These are phyloP conservation scores for Coffea humblotiana DNA, from an alignment of 305 asterid genomes.

Conservation along the genomic window DNA sequence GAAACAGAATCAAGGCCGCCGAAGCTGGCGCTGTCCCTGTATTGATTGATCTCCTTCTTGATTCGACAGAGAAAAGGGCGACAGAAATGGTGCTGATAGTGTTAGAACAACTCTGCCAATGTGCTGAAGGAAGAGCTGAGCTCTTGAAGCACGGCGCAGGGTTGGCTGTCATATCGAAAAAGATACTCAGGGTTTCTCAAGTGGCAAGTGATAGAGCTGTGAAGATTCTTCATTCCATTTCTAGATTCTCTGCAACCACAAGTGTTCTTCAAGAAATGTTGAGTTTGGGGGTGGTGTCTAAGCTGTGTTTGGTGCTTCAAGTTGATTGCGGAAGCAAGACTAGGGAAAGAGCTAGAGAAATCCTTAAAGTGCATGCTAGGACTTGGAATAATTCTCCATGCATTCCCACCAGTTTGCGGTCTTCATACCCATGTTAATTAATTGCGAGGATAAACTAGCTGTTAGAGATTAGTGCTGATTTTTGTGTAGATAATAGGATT, in stretches of 20 bases:
- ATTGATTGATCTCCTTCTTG: conserved; percentile 53
- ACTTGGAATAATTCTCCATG: conserved; percentile 70
- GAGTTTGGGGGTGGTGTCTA: conserved; percentile 62
- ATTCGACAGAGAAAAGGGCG: conserved; percentile 37
- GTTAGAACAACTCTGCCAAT: conserved; percentile 60
- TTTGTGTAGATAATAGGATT: conserved; percentile 19
- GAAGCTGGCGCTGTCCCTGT: conserved; percentile 46
- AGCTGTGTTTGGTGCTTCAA: conserved; percentile 59
- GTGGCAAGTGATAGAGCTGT: conserved; percentile 61
- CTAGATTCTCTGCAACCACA: conserved; percentile 48
- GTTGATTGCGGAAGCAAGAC: conserved; percentile 61
- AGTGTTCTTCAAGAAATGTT: conserved; percentile 63
- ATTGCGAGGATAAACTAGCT: not conserved
- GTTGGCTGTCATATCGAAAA: conserved; percentile 67
- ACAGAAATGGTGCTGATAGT: conserved; percentile 44
- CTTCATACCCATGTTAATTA: conserved; percentile 52
- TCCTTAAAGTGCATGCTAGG: conserved; percentile 55
- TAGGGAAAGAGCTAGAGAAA: conserved; percentile 63
- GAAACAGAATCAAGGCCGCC: conserved; percentile 61
- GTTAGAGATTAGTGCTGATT: not conserved
- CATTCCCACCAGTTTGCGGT: conserved; percentile 41
- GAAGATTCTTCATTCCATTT: conserved; percentile 52
- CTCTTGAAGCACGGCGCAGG: conserved; percentile 64
- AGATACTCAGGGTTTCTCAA: conserved; percentile 66
- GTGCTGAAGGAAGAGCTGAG: conserved; percentile 81